These are phyloP conservation scores for Hanseniaspora mollemarum DNA, from an alignment of 805 yeast species.

Conservation along the genomic window DNA sequence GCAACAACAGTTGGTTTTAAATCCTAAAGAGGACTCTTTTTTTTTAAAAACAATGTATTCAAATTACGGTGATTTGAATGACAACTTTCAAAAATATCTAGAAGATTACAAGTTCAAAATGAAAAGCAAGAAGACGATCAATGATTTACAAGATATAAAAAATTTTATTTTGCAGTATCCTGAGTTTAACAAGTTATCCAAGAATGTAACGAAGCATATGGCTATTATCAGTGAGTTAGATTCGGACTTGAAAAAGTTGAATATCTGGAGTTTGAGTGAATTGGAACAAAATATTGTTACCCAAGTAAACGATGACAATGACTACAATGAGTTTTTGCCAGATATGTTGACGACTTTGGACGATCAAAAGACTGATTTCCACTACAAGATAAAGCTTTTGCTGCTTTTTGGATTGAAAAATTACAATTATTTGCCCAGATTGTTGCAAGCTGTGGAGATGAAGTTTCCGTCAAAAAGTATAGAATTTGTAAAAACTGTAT, in stretches of 20 bases:
- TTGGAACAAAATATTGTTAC: conserved; percentile 77
- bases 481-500: conserved; percentile 32
- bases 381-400: conserved; percentile 58
- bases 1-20: conserved; percentile 51
- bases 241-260: conserved; percentile 47
- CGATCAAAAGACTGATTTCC: conserved; percentile 36
- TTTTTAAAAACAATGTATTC: conserved; percentile 70
- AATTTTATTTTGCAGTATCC: conserved; percentile 86
- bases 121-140: conserved; percentile 52
- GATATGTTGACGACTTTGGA: conserved; percentile 34
- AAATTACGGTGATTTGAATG: conserved; percentile 92
- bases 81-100: conserved; percentile 72
- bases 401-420: conserved; percentile 64
- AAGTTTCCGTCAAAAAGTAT: conserved; percentile 33
- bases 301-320: conserved; percentile 45
- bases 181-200: conserved; percentile 76
- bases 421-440: conserved; percentile 41
- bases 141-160: conserved; percentile 80
- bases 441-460: conserved; percentile 32
- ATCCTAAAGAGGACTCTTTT: conserved; percentile 61
- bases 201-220: conserved; percentile 86
- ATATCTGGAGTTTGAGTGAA: conserved; percentile 79
- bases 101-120: conserved; percentile 71
- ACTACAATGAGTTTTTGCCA: conserved; percentile 42
- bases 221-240: conserved; percentile 80